These are phyloP conservation scores for Suillus hirtellus DNA, from an alignment of 768 basidiomycete genomes.

Conservation along the genomic window DNA sequence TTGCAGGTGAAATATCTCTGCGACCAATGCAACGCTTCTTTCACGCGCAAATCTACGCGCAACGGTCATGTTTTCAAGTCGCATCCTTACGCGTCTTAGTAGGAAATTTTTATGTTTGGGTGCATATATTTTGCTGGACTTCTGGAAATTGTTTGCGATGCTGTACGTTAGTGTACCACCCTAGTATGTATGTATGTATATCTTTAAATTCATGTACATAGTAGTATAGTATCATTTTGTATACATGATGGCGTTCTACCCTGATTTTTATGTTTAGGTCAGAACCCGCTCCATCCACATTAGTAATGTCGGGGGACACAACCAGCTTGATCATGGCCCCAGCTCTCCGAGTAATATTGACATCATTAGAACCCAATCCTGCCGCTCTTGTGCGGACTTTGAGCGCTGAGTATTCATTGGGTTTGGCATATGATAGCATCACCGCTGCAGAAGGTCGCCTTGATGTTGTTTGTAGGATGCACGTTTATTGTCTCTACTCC, in stretches of 20 bases:
- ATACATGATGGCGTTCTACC: background rate
- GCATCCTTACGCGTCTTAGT: background rate
- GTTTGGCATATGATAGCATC: no score
- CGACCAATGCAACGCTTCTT: constrained; percentile 22
- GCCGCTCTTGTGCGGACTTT: no score
- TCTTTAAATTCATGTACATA: background rate
- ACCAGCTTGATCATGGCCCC: no score
- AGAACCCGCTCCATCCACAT: no score
- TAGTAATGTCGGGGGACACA: no score
- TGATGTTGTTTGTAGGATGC: no score
- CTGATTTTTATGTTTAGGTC: no score
- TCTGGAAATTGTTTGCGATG: background rate
- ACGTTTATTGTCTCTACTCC: no score
- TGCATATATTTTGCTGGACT: background rate
- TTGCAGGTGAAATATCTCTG: constrained; percentile 21
- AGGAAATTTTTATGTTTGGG: background rate
- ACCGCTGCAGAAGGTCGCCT: no score
- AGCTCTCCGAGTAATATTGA: no score
- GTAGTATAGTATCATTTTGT: background rate
- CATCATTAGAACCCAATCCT: no score
- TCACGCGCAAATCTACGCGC: constrained; percentile 27
- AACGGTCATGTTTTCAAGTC: constrained; percentile 14
- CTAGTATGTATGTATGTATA: background rate
- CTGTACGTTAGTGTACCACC: background rate
- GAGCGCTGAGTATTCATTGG: no score